phyloP scores from a whole-genome alignment of 352 stramenopile species.

The Pythium inflatum region DNA sequence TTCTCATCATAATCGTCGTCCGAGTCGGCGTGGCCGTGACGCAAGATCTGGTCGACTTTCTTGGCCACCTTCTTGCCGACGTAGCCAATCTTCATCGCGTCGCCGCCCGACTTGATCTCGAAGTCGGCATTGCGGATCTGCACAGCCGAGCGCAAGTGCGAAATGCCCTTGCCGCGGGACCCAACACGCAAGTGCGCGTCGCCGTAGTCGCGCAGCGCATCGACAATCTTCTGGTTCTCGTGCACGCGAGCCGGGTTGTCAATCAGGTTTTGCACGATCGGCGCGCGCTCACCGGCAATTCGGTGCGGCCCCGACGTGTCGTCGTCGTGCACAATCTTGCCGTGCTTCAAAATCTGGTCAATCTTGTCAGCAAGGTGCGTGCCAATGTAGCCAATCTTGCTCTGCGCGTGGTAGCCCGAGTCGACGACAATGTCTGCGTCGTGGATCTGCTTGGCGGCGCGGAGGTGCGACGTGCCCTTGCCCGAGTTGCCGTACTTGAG shows the following conservation, averaged over 20 bases:
- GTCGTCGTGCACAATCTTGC: slow-evolving; percentile 60
- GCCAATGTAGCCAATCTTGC: slow-evolving; percentile 57
- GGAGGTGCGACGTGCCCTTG: slow-evolving; percentile 72
- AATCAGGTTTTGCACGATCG: slow-evolving; percentile 73
- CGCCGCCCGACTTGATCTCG: slow-evolving; percentile 50
- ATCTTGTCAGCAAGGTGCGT: slow-evolving; percentile 81
- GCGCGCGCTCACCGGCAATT: slow-evolving; percentile 50
- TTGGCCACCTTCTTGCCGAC: slow-evolving; percentile 56
- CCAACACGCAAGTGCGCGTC: slow-evolving; percentile 73
- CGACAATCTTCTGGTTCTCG: slow-evolving; percentile 75
- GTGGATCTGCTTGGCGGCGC: slow-evolving; percentile 67
- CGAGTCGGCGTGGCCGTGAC: slow-evolving; percentile 69
- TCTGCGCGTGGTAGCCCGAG: slow-evolving; percentile 50
- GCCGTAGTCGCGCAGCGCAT: slow-evolving; percentile 69
- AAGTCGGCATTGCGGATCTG: slow-evolving; percentile 60
- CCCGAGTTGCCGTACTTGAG: slow-evolving; percentile 72
- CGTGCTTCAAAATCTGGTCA: slow-evolving; percentile 72
- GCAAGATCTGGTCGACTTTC: slow-evolving; percentile 81
- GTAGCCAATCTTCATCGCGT: slow-evolving; percentile 64
- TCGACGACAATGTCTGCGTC: slow-evolving; percentile 52
- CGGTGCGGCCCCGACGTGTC: slow-evolving; percentile 38
- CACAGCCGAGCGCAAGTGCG: slow-evolving; percentile 67
- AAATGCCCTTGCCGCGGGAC: slow-evolving; percentile 71
- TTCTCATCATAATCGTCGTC: slow-evolving; percentile 65
- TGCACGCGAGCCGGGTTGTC: slow-evolving; percentile 54